phyloP scores from a whole-genome alignment of 78 protist genomes.

The Dictyostelium citrinum region DNA sequence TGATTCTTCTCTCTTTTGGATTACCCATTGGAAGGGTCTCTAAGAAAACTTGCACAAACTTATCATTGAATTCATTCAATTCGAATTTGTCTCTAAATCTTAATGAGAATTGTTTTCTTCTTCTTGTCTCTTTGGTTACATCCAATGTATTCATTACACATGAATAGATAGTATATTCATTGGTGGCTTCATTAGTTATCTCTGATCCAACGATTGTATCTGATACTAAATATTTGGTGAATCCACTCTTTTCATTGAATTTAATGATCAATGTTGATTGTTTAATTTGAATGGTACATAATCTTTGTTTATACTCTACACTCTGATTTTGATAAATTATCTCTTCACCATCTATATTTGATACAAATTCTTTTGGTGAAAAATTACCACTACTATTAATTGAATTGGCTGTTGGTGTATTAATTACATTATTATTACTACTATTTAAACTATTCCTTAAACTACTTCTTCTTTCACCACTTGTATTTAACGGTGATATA shows the following conservation, averaged over 20 bases:
- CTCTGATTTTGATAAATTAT: neutral
- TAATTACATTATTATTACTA: neutral
- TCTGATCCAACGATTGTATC: conserved; percentile 17
- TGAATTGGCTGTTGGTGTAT: neutral
- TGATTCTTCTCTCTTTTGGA: conserved; percentile 30
- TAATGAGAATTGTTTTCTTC: neutral
- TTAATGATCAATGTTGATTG: neutral
- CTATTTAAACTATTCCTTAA: conserved; percentile 2
- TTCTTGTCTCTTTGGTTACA: neutral
- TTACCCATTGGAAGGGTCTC: conserved; percentile 15
- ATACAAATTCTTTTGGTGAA: conserved; percentile 3
- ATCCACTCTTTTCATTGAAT: neutral
- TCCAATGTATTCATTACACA: conserved; percentile 6
- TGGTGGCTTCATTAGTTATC: neutral
- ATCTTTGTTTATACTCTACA: neutral
- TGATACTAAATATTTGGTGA: conserved; percentile 10
- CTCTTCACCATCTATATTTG: neutral
- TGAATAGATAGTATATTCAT: neutral
- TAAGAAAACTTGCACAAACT: neutral
- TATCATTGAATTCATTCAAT: neutral
- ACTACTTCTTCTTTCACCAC: neutral
- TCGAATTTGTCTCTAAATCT: neutral
- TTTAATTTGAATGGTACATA: neutral
- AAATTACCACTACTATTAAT: conserved; percentile 19
- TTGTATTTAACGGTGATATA: neutral